Percentiles rank a stretch among this genome's conserved stretches.
Conservation (phyloP, 1,284 basidiomycete genomes). For the Rhodotorula sp. region DNA sequence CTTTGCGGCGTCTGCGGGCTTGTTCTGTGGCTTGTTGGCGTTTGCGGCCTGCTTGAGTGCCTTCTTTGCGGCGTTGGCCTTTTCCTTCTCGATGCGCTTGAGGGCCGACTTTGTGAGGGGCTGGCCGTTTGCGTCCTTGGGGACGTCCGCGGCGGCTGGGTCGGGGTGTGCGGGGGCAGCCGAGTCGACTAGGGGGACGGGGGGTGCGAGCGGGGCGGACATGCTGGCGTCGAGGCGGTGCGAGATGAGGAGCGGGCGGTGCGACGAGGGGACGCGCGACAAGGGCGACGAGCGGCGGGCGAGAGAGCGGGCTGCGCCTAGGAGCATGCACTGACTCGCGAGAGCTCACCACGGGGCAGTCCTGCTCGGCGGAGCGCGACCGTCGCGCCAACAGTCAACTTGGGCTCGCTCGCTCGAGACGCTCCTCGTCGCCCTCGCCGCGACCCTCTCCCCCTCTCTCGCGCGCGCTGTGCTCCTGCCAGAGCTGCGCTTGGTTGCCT, state of each 20-base stretch:
- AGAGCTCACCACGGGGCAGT: neutral
- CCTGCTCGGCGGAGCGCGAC: no score
- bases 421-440: no score
- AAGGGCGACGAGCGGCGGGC: neutral
- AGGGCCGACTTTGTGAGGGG: constrained; percentile 41
- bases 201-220: neutral
- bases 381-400: neutral
- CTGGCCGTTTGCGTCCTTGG: constrained; percentile 16
- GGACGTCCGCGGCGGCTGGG: constrained; percentile 11
- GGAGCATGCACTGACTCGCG: neutral
- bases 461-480: no score
- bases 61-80: constrained; percentile 41
- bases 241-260: neutral
- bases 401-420: neutral
- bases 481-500: neutral
- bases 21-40: constrained; percentile 1
- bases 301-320: no score
- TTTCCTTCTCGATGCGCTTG: constrained; percentile 42
- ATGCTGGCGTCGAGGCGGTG: neutral
- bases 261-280: neutral
- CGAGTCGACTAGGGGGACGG: constrained; percentile 4
- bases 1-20: neutral
- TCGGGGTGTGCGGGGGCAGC: neutral
- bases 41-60: constrained; percentile 37
- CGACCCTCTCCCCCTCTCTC: no score